Base-by-base conservation (phyloP, 2,329 filamentous ascomycete species). In the Leptographium radiaticola region DNA sequence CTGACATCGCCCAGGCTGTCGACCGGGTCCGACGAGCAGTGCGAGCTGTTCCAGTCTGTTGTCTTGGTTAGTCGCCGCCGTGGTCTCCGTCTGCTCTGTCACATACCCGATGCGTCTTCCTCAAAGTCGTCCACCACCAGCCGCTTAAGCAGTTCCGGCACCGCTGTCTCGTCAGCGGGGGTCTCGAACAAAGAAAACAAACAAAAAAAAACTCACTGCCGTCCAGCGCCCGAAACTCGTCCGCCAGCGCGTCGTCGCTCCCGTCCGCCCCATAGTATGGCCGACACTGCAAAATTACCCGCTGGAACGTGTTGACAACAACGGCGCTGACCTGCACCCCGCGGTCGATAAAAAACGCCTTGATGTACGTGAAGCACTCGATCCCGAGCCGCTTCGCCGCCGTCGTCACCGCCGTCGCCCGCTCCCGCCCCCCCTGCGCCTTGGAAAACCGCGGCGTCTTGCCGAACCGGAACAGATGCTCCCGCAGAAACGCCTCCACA, bases 21-120 rank as follows among this genome's bases (percentile, higher is more conserved):
- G 62, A 77, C 69, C 54, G 71, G 72, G 36, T 80, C 77, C 8
- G 77, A 81, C 49, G 77, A 80, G 47, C 65, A 74, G 59, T 69
- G 70, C 46, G 73, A 80, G 59, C 72, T 72, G 59, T 77, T 75
- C 77, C 77, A 80, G 56, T 79, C 76, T 77, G 65, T 2, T 25
- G 2, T 25, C 55, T 36, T 53, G 51, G 46, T 53, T 51, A 31
- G 51, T 57, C 48, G 53, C 53, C 9, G 2, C 16, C 12, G 34
- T 18, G 9, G 33, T 34, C 13, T 9, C 30, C 18, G 4, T 34
- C 13, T 20, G 11, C 7, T 16, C 30, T 13, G 25, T 31, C 64
- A 75, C 76, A 68, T 76, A 79, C 78, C 77, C 59, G 77, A 80
- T 59, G 68, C 76, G 53, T 81, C 78, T 52, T 81, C 77, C 57